Base-by-base conservation (phyloP, 2,329 filamentous ascomycete genomes). In the Aspergillus novoparasiticus region DNA sequence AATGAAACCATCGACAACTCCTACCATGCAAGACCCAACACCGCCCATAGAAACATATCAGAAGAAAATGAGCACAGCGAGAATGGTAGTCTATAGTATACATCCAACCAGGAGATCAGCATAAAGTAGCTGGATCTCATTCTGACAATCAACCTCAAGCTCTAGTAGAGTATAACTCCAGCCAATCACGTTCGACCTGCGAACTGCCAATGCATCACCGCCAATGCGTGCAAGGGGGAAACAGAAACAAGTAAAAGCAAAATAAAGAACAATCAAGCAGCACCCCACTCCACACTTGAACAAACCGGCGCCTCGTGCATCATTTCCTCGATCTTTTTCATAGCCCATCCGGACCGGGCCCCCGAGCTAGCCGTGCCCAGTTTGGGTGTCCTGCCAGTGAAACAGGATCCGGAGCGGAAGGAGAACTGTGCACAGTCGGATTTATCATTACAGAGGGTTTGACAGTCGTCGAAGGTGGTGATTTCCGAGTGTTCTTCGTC, bases 341-440 rank as follows among this genome's bases (percentile, higher is more conserved):
- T 66, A 12, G 74, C 59, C 76, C 77, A 78, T 1, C 76, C 76
- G 0, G 76, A 78, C 19, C 67, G 66, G 2, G 69, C 65, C 2
- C 69, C 67, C 9, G 68, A 51, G 16, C 63, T 68, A 6, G 64
- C 32, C n/a, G 67, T 60, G 5, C 76, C 76, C 23, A 79, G 67
- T 32, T 72, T 72, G 6, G 76, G 76, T 1, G 67, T 73, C 6
- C 64, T 64, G 34, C 71, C 68, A 0, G 73, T 77, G 62, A 69
- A 77, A 62, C 76, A 79, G 16, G 57, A 66, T 10, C 66, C 65
- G 12, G 68, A 71, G 41, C 71, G 71, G 67, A 73, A 72, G 34
- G 69, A 64, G 64, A 75, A 78, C 58, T 78, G 76, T 10, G 69
- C 68, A 57, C 76, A 78, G 1, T 65, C 58, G 16, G 69, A 64